A percentile compares a stretch with the other conserved stretches of the same genome.
These are phyloP conservation scores for Luffa acutangula DNA, from an alignment of 306 rosid species.

Conservation along the genomic window DNA sequence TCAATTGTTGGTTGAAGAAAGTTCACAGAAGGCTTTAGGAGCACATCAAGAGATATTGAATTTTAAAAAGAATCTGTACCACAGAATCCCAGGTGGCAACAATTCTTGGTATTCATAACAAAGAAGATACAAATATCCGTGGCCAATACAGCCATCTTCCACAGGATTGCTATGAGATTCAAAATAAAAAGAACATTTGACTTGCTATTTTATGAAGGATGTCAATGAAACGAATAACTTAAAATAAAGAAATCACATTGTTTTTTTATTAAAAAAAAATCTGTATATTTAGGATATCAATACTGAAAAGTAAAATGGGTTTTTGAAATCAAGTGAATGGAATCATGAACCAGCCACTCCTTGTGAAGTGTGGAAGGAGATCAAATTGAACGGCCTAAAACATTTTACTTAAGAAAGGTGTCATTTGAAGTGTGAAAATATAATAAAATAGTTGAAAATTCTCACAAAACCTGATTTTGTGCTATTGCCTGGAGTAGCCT, in stretches of 20 bases:
- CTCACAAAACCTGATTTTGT: slow-evolving; percentile 33
- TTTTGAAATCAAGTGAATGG: background rate
- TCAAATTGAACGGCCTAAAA: background rate
- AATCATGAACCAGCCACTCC: background rate
- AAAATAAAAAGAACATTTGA: background rate
- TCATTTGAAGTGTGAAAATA: background rate
- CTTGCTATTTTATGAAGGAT: background rate
- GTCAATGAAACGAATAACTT: background rate
- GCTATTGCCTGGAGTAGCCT: slow-evolving; percentile 48
- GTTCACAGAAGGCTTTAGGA: background rate
- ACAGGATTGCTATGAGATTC: background rate
- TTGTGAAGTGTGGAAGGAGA: background rate
- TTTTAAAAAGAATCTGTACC: background rate
- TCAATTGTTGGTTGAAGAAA: background rate
- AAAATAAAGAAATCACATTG: background rate
- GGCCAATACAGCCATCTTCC: background rate
- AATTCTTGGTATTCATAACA: background rate
- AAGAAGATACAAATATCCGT: background rate
- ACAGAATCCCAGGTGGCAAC: background rate
- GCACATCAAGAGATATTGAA: background rate
- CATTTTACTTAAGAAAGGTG: background rate
- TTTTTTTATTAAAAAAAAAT: no score
- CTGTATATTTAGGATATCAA: background rate
- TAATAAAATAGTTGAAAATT: background rate
- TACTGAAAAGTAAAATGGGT: background rate